These are phyloP conservation scores for Viola pubescens DNA, from an alignment of 441 rosid genomes.

Conservation along the genomic window DNA sequence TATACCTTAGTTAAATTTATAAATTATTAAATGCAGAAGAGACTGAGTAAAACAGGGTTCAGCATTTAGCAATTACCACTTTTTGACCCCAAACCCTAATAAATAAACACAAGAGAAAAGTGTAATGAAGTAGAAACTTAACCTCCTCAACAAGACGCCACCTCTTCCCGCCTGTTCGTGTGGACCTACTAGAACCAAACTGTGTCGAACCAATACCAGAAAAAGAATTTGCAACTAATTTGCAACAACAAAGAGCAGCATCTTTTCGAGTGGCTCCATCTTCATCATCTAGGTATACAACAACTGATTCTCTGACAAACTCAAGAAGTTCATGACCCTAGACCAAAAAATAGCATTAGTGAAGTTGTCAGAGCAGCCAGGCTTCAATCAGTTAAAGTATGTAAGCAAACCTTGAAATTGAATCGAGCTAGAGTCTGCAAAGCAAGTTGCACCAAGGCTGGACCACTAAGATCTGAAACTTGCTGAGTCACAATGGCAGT, in stretches of 20 bases:
- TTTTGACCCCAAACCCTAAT: no score
- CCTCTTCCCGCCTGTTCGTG: conserved; percentile 77
- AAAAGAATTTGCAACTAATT: conserved; percentile 83
- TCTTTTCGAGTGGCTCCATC: conserved; percentile 92
- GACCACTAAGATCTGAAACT: conserved; percentile 59
- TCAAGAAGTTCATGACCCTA: conserved; percentile 99
- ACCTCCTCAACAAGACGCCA: conserved; percentile 95
- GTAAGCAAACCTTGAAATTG: conserved; percentile 71
- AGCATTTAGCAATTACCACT: no score
- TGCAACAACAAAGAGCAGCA: conserved; percentile 98
- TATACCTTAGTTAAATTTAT: no score
- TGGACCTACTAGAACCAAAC: conserved; percentile 72
- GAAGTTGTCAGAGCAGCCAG: conserved; percentile 7
- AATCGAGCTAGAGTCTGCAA: conserved; percentile 94
- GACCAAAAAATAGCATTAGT: conserved; percentile 28
- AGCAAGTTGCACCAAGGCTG: conserved; percentile 90
- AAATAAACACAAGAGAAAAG: no score
- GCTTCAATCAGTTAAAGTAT: conserved; percentile 11
- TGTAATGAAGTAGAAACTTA: conserved; percentile 4
- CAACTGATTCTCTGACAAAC: conserved; percentile 92
- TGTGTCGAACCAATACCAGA: conserved; percentile 47
- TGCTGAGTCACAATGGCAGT: conserved; percentile 46
- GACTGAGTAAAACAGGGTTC: no score
- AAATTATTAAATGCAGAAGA: no score
- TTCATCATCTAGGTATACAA: conserved; percentile 86